These are phyloP conservation scores for Aspergillus novofumigatus DNA, from an alignment of 2,329 filamentous ascomycete genomes.

Conservation along the genomic window DNA sequence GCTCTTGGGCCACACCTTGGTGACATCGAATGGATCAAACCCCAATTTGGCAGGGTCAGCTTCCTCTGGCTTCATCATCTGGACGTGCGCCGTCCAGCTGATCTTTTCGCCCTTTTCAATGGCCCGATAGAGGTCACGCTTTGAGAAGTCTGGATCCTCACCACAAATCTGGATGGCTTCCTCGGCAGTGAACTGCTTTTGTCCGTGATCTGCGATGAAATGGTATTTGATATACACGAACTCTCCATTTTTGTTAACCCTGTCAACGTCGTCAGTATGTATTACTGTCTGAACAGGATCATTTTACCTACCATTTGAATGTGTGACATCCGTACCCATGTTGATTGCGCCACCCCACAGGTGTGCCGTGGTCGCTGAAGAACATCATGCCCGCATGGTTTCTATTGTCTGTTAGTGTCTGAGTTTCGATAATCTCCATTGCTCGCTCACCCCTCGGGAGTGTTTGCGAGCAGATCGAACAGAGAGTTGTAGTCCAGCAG, in stretches of 20 bases:
- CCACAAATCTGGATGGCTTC: slow-evolving; percentile 46
- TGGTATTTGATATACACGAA: slow-evolving; percentile 53
- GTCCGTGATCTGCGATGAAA: slow-evolving; percentile 45
- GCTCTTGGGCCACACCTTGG: slow-evolving; percentile 50
- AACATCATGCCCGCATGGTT: slow-evolving; percentile 50
- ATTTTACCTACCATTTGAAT: slow-evolving; percentile 37
- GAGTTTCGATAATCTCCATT: too few relatives aligned
- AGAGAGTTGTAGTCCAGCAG: slow-evolving; percentile 47
- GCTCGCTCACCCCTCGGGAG: slow-evolving; percentile 35
- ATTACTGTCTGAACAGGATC: too few relatives aligned
- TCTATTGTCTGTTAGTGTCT: slow-evolving; percentile 2
- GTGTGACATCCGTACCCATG: slow-evolving; percentile 47
- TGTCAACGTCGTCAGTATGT: slow-evolving; percentile 12
- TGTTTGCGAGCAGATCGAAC: slow-evolving; percentile 49
- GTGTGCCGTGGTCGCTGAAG: slow-evolving; percentile 49
- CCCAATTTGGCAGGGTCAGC: slow-evolving; percentile 47
- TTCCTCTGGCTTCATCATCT: slow-evolving; percentile 45
- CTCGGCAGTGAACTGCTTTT: slow-evolving; percentile 45
- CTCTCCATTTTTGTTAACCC: slow-evolving; percentile 44
- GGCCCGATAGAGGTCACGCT: slow-evolving; percentile 43
- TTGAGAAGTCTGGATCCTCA: slow-evolving; percentile 50
- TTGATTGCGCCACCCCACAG: slow-evolving; percentile 42
- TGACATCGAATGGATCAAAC: slow-evolving; percentile 52
- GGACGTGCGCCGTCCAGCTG: slow-evolving; percentile 44
- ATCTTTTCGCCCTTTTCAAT: slow-evolving; percentile 42